Conservation (phyloP, 2,329 filamentous ascomycete species). For the Colletotrichum godetiae region DNA sequence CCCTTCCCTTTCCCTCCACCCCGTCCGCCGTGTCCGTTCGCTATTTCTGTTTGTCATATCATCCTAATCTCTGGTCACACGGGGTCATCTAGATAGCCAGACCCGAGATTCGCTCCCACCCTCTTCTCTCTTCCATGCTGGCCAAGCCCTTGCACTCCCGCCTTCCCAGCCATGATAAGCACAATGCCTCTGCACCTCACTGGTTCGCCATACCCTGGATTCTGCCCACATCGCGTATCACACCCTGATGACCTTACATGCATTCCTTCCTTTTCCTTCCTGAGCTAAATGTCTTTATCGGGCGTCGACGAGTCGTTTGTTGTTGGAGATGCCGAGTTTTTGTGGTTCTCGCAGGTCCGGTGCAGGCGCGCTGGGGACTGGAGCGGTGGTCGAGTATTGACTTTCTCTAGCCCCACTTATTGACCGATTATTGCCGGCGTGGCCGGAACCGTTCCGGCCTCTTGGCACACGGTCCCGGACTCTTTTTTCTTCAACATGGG, state of each 20-base stretch:
- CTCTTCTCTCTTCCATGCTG: background rate
- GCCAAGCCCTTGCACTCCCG: slow-evolving; percentile 17
- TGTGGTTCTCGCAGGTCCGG: background rate
- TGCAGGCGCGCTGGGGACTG: slow-evolving; percentile 12
- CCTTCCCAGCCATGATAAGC: slow-evolving; percentile 17
- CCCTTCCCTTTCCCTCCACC: background rate
- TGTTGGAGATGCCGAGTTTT: slow-evolving; percentile 8
- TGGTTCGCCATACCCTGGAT: background rate
- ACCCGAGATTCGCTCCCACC: background rate
- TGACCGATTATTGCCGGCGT: slow-evolving; percentile 34
- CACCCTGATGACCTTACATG: background rate
- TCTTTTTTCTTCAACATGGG: background rate
- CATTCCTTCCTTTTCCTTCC: background rate
- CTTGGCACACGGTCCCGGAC: slow-evolving; percentile 28
- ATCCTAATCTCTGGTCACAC: slow-evolving; percentile 34
- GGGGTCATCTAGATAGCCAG: slow-evolving; percentile 5
- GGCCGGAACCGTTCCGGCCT: slow-evolving; percentile 37
- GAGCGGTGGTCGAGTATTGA: slow-evolving; percentile 32
- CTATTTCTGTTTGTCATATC: slow-evolving; percentile 38
- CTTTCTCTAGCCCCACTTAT: slow-evolving; percentile 20
- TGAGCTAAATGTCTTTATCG: background rate
- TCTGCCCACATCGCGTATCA: background rate
- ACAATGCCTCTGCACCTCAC: background rate
- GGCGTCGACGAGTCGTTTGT: background rate
- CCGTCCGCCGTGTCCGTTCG: slow-evolving; percentile 11